Percentiles rank a stretch among this genome's conserved stretches.
phyloP scores from a whole-genome alignment of 2,329 filamentous ascomycete species.

The Torrubiellomyces zombiae region DNA sequence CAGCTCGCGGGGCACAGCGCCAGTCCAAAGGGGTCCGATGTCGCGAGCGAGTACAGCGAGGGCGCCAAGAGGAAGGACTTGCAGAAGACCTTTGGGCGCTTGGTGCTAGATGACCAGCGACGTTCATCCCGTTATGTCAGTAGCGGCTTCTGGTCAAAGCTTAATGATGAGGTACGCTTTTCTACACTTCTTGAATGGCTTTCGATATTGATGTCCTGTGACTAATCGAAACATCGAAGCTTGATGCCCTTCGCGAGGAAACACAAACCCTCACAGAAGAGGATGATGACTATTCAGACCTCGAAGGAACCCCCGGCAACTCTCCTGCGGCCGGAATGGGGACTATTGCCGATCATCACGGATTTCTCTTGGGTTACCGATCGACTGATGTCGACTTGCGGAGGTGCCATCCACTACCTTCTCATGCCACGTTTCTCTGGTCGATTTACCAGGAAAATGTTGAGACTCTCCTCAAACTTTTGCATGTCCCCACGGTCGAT shows the following conservation, averaged over 20 bases:
- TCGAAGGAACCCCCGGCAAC: conserved; percentile 37
- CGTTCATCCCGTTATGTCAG: conserved; percentile 58
- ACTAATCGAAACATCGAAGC: conserved; percentile 10
- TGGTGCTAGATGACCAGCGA: conserved; percentile 54
- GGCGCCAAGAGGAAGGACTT: conserved; percentile 13
- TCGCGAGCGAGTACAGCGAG: conserved; percentile 16
- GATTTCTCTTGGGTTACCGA: conserved; percentile 57
- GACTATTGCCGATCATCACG: conserved; percentile 39
- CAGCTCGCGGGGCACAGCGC: conserved; percentile 3
- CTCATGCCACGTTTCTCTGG: conserved; percentile 53
- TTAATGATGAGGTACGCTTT: conserved; percentile 51
- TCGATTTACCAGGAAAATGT: conserved; percentile 57
- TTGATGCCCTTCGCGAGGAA: conserved; percentile 28
- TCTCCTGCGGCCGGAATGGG: conserved; percentile 17
- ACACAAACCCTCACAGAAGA: conserved; percentile 28
- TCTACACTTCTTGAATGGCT: not conserved
- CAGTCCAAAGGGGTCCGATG: conserved; percentile 11
- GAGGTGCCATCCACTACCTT: conserved; percentile 46
- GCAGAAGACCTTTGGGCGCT: conserved; percentile 41
- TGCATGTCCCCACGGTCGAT: conserved; percentile 53
- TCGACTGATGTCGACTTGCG: conserved; percentile 52
- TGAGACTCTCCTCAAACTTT: conserved; percentile 53
- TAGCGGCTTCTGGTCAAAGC: conserved; percentile 59
- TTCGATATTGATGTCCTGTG: not conserved
- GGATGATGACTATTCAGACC: conserved; percentile 36